A percentile compares a stretch with the other conserved stretches of the same genome.
phyloP scores from a whole-genome alignment of 495 filamentous ascomycete species.

The Sabuloglossum arenarium region DNA sequence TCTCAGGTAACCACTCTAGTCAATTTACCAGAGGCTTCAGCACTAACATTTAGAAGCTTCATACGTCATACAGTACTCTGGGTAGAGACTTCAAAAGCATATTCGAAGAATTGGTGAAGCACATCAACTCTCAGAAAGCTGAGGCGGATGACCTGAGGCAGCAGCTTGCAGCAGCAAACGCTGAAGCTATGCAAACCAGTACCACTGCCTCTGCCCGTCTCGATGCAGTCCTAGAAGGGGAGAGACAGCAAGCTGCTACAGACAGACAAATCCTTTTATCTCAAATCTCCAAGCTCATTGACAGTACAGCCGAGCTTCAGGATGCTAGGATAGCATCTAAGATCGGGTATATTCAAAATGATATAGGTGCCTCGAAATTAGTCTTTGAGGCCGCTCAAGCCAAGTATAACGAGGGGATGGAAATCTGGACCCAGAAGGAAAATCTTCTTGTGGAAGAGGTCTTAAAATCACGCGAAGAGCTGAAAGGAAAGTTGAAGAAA shows the following conservation, averaged over 20 bases:
- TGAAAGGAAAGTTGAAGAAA: conserved; percentile 65
- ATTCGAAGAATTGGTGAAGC: conserved; percentile 58
- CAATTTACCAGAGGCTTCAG: background rate
- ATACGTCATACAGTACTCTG: conserved; percentile 67
- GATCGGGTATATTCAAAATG: conserved; percentile 35
- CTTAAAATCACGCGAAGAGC: conserved; percentile 42
- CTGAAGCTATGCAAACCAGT: conserved; percentile 42
- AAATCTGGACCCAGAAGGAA: conserved; percentile 52
- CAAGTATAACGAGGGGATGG: conserved; percentile 49
- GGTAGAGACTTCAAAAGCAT: conserved; percentile 73
- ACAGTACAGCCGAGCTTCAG: conserved; percentile 49
- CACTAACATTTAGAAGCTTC: conserved; percentile 27
- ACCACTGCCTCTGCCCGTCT: conserved; percentile 41
- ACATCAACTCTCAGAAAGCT: conserved; percentile 52
- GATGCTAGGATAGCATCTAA: conserved; percentile 45
- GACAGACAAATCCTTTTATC: conserved; percentile 54
- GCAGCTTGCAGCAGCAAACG: conserved; percentile 46
- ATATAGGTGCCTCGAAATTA: conserved; percentile 37
- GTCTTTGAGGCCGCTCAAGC: conserved; percentile 39
- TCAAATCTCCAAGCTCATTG: conserved; percentile 58
- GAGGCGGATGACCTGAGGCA: conserved; percentile 52
- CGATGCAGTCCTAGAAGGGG: conserved; percentile 52
- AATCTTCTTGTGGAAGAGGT: conserved; percentile 48
- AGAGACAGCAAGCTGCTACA: conserved; percentile 45
- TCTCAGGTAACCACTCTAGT: conserved; percentile 28